Evolutionary conservation across 805 yeast species (phyloP), one percentile per base, ranked within the genome.

Genomic region (Candida coquimbonensis): DNA sequence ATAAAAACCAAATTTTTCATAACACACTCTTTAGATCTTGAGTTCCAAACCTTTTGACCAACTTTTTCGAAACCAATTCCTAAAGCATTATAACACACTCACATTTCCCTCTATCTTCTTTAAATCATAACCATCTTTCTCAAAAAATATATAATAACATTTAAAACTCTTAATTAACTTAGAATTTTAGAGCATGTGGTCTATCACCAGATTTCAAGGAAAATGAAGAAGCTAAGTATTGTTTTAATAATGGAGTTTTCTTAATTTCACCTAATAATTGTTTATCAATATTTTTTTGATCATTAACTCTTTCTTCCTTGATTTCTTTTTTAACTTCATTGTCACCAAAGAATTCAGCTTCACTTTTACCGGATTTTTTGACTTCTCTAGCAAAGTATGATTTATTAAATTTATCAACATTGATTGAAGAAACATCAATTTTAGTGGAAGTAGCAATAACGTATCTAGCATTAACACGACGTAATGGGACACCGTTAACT

Each of bases 401-500:
- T 66, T 80, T 95, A 73, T 83, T 80, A 83, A 86, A 91, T 76
- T 91, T 93, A 67, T 88, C 77, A 61, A 87, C 89, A 66, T 87
- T 86, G 60, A 89, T 87, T 58, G 82, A 73, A 49, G 80, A 77
- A 60, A 91, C 83, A 59, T 80, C 73, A 65, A 93, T 86, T 72
- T 79, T 75, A 75, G 99, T 93, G 61, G 96, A 88, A 68, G 99
- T 91, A 66, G 97, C 98, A 76, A 91, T 91, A 63, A 93, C 99
- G 77, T 91, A 93, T 75, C 96, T 87, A 64, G 97, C 83, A 74
- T 91, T 93, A 63, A 91, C 98, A 81, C 97, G 87, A 85, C 98
- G 89, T 73, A 91, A 81, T 72, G 99, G 98, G 62, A 91, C 99
- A 80, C 99, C 99, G 78, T 91, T 91, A 67, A 91, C 87, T 83